Evolutionary conservation across 192 early-diverging fungal genomes (phyloP), one percentile per base, ranked within the genome.

Genomic region (Coemansia nantahalensis): DNA sequence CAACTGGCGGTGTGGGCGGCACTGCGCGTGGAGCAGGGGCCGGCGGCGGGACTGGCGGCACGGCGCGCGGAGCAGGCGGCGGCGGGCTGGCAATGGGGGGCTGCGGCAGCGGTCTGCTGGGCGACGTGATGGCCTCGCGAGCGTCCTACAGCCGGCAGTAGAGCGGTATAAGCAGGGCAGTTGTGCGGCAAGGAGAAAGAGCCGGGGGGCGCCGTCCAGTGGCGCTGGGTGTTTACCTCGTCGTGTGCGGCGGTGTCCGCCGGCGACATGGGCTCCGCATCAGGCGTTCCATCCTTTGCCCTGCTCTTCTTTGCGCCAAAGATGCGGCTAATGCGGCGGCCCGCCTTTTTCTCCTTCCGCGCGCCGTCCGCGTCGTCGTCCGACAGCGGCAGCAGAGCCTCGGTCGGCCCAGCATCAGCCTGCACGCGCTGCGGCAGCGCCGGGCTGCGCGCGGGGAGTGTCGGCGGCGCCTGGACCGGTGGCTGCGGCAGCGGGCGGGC

Each of bases 261-360:
- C 15, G 36, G 36, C n/a, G 36, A 38, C 36, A 38, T 4, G 15
- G 17, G 15, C 36, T 32, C 34, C 19, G 13, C 26, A 12, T 56
- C 43, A 3, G 18, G 16, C 19, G 41, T 41, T 15, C 33, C 53
- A 13, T 73, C 69, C 51, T 58, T 54, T 17, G 58, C 23, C 63
- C 62, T 66, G 53, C 47, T 28, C 59, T 74, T 74, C 63, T 66
- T 74, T 7, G 63, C 34, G 34, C 59, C 58, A 48, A 74, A 74
- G 30, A 74, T 55, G 7, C 70, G 63, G 56, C 63, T 66, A 43
- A 74, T 74, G n/a, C 70, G 70, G 35, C 61, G 57, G 11, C 62
- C 48, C 5, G 63, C 42, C 56, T 74, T 74, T 34, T 74, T 74
- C 16, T 73, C 69, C 58, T 62, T 65, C 54, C 56, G 65, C 0